A percentile compares a stretch with the other conserved stretches of the same genome.
phyloP scores from a whole-genome alignment of 2,329 filamentous ascomycete species.

The Cercospora janseana region DNA sequence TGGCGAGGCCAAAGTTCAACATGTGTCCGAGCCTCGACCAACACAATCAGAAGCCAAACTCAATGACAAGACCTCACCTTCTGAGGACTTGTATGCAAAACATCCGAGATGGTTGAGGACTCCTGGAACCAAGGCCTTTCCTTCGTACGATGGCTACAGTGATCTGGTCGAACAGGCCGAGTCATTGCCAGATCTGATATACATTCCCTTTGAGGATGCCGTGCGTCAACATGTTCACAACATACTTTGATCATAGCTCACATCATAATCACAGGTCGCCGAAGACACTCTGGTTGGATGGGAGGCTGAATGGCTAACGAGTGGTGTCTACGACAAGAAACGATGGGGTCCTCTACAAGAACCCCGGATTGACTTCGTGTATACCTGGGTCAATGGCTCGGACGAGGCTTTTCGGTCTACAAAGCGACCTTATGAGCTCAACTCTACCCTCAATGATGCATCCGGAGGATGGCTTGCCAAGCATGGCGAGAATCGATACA shows the following conservation, averaged over 20 bases:
- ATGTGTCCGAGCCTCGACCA: no score
- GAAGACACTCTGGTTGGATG: neutral
- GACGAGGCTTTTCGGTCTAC: neutral
- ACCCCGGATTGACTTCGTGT: neutral
- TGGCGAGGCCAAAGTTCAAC: no score
- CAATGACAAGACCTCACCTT: no score
- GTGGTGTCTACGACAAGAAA: neutral
- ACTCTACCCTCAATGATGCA: neutral
- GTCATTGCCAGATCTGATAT: neutral
- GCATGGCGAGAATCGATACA: constrained; percentile 3
- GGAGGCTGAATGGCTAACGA: neutral
- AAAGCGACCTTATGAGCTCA: neutral
- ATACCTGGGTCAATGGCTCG: neutral
- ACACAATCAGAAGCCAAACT: no score
- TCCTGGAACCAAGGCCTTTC: neutral
- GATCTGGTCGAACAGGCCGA: neutral
- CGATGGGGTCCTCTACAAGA: neutral
- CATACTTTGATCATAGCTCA: no score
- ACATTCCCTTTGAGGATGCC: neutral
- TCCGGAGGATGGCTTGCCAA: neutral
- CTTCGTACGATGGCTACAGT: neutral
- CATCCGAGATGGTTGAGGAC: neutral
- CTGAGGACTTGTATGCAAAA: no score
- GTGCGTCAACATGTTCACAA: no score
- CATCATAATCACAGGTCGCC: no score